A percentile compares a stretch with the other conserved stretches of the same genome.
phyloP scores from a whole-genome alignment of 2,329 filamentous ascomycete species.

The Bipolaris gigantea region DNA sequence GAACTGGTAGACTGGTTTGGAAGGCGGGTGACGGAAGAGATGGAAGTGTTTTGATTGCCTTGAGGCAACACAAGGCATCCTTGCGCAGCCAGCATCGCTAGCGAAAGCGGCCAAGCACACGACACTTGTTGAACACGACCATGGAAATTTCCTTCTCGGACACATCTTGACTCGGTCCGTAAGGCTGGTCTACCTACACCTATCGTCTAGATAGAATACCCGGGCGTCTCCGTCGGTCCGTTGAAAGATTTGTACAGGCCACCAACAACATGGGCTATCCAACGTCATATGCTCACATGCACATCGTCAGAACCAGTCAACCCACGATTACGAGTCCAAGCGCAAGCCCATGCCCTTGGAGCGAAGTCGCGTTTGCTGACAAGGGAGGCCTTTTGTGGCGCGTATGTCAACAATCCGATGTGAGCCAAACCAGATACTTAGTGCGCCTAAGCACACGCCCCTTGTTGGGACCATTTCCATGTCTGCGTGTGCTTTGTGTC shows the following conservation, averaged over 20 bases:
- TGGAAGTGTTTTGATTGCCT: slow-evolving; percentile 66
- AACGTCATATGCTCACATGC: slow-evolving; percentile 8
- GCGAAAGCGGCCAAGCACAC: not conserved
- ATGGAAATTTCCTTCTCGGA: not conserved
- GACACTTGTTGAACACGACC: not conserved
- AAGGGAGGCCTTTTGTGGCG: not conserved
- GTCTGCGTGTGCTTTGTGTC: not conserved
- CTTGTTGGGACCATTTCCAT: not conserved
- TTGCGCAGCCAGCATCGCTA: not conserved
- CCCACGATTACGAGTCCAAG: not conserved
- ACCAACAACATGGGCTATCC: slow-evolving; percentile 12
- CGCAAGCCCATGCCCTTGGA: not conserved
- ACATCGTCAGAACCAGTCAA: slow-evolving; percentile 4
- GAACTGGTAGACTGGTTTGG: slow-evolving; percentile 86
- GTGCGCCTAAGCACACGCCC: not conserved
- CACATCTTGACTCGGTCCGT: not conserved
- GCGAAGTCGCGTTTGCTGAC: not conserved
- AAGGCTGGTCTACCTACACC: not conserved
- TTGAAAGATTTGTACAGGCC: slow-evolving; percentile 16
- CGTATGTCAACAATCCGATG: not conserved
- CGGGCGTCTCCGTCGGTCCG: not conserved
- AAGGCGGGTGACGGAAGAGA: slow-evolving; percentile 66
- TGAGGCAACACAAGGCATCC: not conserved
- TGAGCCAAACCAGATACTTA: not conserved
- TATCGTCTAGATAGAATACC: not conserved